These are phyloP conservation scores for Gracilaria domingensis DNA, from an alignment of 23 red algal species.

Conservation along the genomic window DNA sequence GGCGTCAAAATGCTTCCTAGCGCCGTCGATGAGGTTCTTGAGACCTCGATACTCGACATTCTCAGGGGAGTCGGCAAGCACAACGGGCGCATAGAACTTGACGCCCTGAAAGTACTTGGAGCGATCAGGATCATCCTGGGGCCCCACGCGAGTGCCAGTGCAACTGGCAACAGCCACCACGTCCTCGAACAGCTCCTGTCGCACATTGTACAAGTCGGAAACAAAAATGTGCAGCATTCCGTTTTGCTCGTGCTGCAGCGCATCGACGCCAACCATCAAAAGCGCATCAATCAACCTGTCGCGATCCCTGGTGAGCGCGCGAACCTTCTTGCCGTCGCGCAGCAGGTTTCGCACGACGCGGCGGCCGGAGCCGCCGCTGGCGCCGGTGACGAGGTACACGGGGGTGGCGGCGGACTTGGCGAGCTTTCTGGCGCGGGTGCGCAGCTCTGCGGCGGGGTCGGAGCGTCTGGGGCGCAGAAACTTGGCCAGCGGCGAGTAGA, in stretches of 20 bases:
- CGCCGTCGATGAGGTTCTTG: slow-evolving; percentile 56
- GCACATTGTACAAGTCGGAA: slow-evolving; percentile 87
- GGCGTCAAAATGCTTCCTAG: slow-evolving; percentile 10
- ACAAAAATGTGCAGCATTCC: slow-evolving; percentile 72
- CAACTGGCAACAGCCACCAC: slow-evolving; percentile 77
- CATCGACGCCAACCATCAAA: slow-evolving; percentile 42
- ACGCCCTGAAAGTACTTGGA: slow-evolving; percentile 88
- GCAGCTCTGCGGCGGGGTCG: slow-evolving; percentile 27
- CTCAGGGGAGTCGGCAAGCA: slow-evolving; percentile 82
- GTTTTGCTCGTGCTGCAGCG: slow-evolving; percentile 1
- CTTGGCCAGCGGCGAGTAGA: slow-evolving; percentile 65
- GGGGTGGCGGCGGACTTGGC: neutral
- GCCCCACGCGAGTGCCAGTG: slow-evolving; percentile 83
- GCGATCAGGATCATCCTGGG: slow-evolving; percentile 69
- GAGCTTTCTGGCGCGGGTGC: neutral
- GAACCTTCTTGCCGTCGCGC: slow-evolving; percentile 14
- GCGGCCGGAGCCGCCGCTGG: slow-evolving; percentile 84
- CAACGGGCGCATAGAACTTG: slow-evolving; percentile 78
- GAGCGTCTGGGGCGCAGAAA: slow-evolving; percentile 1
- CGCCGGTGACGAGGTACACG: slow-evolving; percentile 88
- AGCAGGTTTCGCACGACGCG: slow-evolving; percentile 83
- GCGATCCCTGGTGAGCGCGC: slow-evolving; percentile 77
- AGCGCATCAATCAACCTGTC: slow-evolving; percentile 60
- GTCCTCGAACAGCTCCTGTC: slow-evolving; percentile 70
- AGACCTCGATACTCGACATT: slow-evolving; percentile 93